These are phyloP conservation scores for Russula sp. DNA, from an alignment of 768 basidiomycete species.

Conservation along the genomic window DNA sequence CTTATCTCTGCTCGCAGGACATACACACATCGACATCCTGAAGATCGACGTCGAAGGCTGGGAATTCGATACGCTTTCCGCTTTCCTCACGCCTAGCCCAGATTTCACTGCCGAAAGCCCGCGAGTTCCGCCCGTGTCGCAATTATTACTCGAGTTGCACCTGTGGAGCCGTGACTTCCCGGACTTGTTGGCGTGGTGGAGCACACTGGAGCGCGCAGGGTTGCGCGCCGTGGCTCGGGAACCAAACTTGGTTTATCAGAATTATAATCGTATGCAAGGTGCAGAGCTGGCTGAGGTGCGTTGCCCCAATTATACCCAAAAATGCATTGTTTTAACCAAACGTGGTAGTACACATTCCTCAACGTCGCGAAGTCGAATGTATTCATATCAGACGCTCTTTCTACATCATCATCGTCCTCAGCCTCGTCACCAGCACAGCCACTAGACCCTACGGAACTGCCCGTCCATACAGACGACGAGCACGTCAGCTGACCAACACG, in stretches of 20 bases:
- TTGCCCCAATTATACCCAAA: neutral
- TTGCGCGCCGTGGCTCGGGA: constrained; percentile 43
- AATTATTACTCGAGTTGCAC: constrained; percentile 42
- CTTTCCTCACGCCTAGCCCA: constrained; percentile 34
- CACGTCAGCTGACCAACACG: neutral
- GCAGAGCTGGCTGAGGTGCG: constrained; percentile 30
- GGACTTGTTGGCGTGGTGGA: constrained; percentile 38
- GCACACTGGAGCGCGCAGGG: constrained; percentile 39
- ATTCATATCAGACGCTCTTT: constrained; percentile 3
- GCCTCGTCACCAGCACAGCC: neutral
- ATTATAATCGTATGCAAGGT: constrained; percentile 24
- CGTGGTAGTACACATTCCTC: constrained; percentile 12
- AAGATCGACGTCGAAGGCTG: constrained; percentile 44
- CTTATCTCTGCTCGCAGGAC: constrained; percentile 15
- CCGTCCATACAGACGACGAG: neutral
- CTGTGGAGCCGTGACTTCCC: constrained; percentile 23
- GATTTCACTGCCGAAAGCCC: constrained; percentile 28
- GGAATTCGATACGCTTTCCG: constrained; percentile 38
- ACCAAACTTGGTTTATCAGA: constrained; percentile 31
- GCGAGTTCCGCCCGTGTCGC: constrained; percentile 36
- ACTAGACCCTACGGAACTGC: neutral
- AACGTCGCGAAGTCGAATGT: constrained; percentile 9
- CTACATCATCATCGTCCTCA: neutral
- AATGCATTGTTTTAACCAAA: neutral
- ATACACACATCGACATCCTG: constrained; percentile 35